Conservation (phyloP, 495 filamentous ascomycete species). For the Hypomontagnella submonticulosa region DNA sequence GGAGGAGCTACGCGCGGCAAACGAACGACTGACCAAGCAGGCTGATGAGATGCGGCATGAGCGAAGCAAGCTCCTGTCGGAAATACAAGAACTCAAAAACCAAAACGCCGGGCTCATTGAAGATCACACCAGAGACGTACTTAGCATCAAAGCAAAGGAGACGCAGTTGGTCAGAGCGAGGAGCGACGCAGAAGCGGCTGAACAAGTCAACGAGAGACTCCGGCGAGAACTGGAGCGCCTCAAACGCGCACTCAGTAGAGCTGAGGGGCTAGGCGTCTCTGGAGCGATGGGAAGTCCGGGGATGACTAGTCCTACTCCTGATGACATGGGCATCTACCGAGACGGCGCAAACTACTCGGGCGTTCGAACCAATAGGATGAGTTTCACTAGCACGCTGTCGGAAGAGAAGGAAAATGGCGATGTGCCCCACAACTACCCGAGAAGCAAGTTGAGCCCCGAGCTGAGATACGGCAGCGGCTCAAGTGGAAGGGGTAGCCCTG, state of each 20-base stretch:
- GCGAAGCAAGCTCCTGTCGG: conserved; percentile 75
- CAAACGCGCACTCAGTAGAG: conserved; percentile 75
- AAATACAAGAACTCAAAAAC: conserved; percentile 89
- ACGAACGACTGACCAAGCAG: conserved; percentile 76
- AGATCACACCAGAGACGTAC: conserved; percentile 93
- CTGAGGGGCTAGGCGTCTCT: conserved; percentile 58
- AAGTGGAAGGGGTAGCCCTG: conserved; percentile 68
- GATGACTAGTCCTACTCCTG: conserved; percentile 57
- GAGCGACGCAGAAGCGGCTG: conserved; percentile 87
- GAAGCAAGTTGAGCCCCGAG: conserved; percentile 66
- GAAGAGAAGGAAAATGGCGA: conserved; percentile 85
- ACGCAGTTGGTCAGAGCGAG: conserved; percentile 93
- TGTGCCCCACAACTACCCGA: conserved; percentile 50
- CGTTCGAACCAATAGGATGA: conserved; percentile 63
- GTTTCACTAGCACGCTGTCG: conserved; percentile 77
- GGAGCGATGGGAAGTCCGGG: conserved; percentile 56
- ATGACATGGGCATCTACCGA: conserved; percentile 65
- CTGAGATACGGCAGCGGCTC: conserved; percentile 61
- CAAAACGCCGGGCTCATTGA: conserved; percentile 97
- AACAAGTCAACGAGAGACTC: conserved; percentile 82
- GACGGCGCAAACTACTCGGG: conserved; percentile 57
- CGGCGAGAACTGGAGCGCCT: conserved; percentile 90
- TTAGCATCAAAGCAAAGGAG: conserved; percentile 97
- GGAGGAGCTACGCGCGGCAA: conserved; percentile 84
- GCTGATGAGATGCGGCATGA: conserved; percentile 82